Percentiles rank a stretch among this genome's conserved stretches.
Evolutionary conservation across 2,329 filamentous ascomycete species (phyloP).

Genomic region (Chalaropsis thielavioides): DNA sequence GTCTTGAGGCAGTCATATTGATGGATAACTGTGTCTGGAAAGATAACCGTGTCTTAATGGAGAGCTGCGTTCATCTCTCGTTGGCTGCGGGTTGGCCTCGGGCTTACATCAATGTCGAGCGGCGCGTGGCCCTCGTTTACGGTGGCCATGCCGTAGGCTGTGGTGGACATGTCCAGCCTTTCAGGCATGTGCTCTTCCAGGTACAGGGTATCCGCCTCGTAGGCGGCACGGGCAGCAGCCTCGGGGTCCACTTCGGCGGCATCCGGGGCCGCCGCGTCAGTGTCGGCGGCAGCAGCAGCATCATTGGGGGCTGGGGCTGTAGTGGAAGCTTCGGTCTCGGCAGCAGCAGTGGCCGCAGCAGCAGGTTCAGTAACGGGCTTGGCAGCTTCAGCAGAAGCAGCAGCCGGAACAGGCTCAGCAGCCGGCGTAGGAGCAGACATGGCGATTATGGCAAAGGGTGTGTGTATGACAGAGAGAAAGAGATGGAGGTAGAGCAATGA

Average conservation of each 20-base stretch:
- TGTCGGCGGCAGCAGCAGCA: neutral
- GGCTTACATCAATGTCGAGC: constrained; percentile 15
- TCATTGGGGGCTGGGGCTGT: neutral
- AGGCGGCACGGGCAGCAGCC: constrained; percentile 6
- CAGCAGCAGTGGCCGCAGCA: neutral
- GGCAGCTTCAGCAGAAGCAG: neutral
- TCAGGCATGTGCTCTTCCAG: constrained; percentile 17
- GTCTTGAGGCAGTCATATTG: no score
- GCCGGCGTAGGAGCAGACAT: no score
- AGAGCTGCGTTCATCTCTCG: no score
- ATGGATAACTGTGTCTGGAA: no score
- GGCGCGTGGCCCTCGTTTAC: constrained; percentile 14
- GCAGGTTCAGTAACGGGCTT: neutral
- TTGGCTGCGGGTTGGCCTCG: neutral
- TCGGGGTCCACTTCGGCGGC: neutral
- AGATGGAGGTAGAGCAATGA: no score
- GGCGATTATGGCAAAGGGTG: no score
- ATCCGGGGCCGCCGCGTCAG: neutral
- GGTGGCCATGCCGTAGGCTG: constrained; percentile 13
- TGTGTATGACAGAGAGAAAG: no score
- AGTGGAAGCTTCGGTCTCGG: neutral
- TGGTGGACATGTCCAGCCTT: constrained; percentile 15
- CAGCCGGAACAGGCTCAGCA: neutral
- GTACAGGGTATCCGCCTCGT: constrained; percentile 15
- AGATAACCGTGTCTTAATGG: no score